phyloP scores from a whole-genome alignment of 805 yeast species.

The Saccharomyces eubayanus region DNA sequence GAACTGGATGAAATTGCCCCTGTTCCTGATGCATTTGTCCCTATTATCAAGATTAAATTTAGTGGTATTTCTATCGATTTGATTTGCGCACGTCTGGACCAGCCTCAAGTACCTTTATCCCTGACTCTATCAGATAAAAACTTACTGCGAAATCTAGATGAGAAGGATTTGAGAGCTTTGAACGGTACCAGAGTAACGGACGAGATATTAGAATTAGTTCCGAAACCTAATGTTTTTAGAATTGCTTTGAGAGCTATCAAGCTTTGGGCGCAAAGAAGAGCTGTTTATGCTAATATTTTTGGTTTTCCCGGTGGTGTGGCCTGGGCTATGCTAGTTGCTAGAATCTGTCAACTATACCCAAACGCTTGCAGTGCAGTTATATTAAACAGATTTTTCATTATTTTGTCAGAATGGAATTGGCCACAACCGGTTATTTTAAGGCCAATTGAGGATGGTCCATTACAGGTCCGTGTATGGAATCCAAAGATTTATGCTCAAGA shows the following conservation, averaged over 20 bases:
- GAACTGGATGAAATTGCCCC: constrained; percentile 87
- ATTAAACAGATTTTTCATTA: constrained; percentile 80
- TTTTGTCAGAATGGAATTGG: constrained; percentile 90
- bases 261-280: constrained; percentile 94
- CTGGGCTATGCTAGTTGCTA: constrained; percentile 99
- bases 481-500: constrained; percentile 86
- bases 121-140: constrained; percentile 79
- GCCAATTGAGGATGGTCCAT: constrained; percentile 93
- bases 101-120: constrained; percentile 72
- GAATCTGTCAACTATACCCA: constrained; percentile 94
- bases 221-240: constrained; percentile 86
- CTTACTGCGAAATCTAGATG: constrained; percentile 78
- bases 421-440: constrained; percentile 94
- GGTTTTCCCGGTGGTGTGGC: constrained; percentile 99
- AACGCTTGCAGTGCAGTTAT: constrained; percentile 91
- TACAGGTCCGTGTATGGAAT: constrained; percentile 95
- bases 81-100: constrained; percentile 72
- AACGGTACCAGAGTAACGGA: constrained; percentile 98
- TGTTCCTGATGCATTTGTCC: constrained; percentile 97
- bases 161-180: constrained; percentile 77
- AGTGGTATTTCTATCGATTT: constrained; percentile 90
- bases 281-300: constrained; percentile 86
- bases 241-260: constrained; percentile 89
- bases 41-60: constrained; percentile 83
- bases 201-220: constrained; percentile 81